Evolutionary conservation across 768 basidiomycete species (phyloP), one percentile per base, ranked within the genome.

Genomic region (Artomyces pyxidatus): DNA sequence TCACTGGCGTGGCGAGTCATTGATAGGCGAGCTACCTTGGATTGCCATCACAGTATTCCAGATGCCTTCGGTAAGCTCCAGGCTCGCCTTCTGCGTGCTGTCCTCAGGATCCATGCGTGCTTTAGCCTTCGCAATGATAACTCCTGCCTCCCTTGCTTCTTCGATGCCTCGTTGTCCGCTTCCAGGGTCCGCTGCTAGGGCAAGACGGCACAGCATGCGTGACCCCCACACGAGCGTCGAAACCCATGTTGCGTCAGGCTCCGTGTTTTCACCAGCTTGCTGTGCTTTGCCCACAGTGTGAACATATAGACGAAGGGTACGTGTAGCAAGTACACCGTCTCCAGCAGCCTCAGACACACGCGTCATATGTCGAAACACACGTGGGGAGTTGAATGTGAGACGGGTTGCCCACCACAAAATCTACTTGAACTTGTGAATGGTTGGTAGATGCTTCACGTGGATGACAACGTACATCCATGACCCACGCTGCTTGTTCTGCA

Each of bases 341-440:
- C 79, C 80, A 0, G 76, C 71, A 11, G 79, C 74, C 49, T 80
- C 77, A 14, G 88, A 66, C 1, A 94, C 65, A 1, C 85, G 80
- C 25, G 81, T 80, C 73, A 97, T 83, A 64, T 96, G 88, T 1
- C 94, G 82, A 47, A 89, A 77, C 7, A 97, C 70, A 8, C 82
- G 78, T 51, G 85, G 85, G 0, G 89, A 94, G 61, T 96, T 93
- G 72, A 97, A 96, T 0, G 95, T 98, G 19, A 93, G 76, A 19
- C 85, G 81, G 8, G 91, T 93, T 1, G 91, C 86, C 91, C 91
- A 93, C 87, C 91, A 95, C 2, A 97, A 74, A 19, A 91, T 77
- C 87, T 88, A 63, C 28, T 40, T 37, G 23, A 32, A 52, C 19
- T 39, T 37, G 48, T 25, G 6, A 14, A 28, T 29, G 32, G 12